phyloP scores from a whole-genome alignment of 169 alveolate species.

The Cryptosporidium canis region DNA sequence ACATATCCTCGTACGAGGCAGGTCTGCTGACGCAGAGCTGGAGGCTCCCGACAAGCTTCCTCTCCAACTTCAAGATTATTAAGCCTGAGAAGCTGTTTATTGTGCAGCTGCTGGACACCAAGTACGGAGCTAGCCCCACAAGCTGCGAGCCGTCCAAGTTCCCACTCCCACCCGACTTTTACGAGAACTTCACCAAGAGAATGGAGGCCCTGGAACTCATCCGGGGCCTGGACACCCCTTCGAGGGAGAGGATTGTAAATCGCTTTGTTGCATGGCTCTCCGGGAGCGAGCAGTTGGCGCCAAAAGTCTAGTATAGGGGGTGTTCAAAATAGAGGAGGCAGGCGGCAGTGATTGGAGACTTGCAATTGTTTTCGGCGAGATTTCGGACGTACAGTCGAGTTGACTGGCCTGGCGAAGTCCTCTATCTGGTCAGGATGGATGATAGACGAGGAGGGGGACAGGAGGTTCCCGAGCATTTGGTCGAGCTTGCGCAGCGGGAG shows the following conservation, averaged over 20 bases:
- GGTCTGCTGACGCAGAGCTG: slow-evolving; percentile 4
- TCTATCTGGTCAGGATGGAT: background rate
- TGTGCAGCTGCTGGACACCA: slow-evolving; percentile 6
- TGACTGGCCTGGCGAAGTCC: background rate
- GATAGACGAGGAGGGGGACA: background rate
- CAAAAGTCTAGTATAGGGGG: too few species aligned
- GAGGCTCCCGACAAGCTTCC: slow-evolving; percentile 5
- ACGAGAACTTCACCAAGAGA: slow-evolving; percentile 1
- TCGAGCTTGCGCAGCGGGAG: slow-evolving; percentile 8
- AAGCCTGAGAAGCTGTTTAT: slow-evolving; percentile 6
- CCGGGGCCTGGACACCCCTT: slow-evolving; percentile 3
- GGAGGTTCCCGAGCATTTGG: background rate
- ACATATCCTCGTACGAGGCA: slow-evolving; percentile 3
- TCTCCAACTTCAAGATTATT: slow-evolving; percentile 9
- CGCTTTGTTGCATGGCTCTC: slow-evolving; percentile 10
- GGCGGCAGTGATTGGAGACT: too few species aligned
- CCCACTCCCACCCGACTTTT: slow-evolving; percentile 6
- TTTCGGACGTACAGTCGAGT: too few species aligned
- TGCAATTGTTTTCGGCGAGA: too few species aligned
- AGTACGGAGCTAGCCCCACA: background rate
- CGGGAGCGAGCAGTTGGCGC: background rate
- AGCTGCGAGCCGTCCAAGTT: background rate
- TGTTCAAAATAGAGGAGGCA: too few species aligned
- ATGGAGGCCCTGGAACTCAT: background rate
- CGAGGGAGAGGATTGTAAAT: background rate